Evolutionary conservation across 2,329 filamentous ascomycete genomes (phyloP).

Genomic region (Exophiala dermatitidis): DNA sequence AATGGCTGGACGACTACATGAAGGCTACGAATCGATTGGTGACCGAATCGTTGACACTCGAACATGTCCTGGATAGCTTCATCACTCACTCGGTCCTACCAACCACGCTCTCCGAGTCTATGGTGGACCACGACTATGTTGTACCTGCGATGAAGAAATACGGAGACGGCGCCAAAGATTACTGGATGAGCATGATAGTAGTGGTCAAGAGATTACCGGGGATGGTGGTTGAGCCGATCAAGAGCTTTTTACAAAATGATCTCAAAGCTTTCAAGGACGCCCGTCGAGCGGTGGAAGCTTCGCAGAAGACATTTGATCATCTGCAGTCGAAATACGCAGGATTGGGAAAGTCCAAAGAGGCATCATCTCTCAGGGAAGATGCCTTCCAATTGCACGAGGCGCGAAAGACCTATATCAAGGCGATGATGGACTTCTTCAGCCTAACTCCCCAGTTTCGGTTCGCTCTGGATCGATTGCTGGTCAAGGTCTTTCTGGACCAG

Average conservation of each 20-base stretch:
- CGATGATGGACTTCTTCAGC: slow-evolving; percentile 88
- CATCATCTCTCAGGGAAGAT: slow-evolving; percentile 84
- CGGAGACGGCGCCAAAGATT: slow-evolving; percentile 77
- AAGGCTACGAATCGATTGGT: slow-evolving; percentile 56
- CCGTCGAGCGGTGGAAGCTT: slow-evolving; percentile 64
- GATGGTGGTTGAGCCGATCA: slow-evolving; percentile 73
- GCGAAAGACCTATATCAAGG: slow-evolving; percentile 80
- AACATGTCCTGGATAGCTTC: slow-evolving; percentile 70
- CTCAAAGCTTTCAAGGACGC: slow-evolving; percentile 80
- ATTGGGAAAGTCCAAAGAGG: slow-evolving; percentile 88
- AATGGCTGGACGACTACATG: slow-evolving; percentile 75
- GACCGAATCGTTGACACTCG: slow-evolving; percentile 63
- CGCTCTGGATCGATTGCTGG: slow-evolving; percentile 76
- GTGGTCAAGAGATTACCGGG: slow-evolving; percentile 71
- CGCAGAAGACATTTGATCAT: slow-evolving; percentile 78
- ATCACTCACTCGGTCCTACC: slow-evolving; percentile 69
- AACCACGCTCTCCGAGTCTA: slow-evolving; percentile 65
- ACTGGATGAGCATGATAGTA: slow-evolving; percentile 70
- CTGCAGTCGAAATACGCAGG: slow-evolving; percentile 72
- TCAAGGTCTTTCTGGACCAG: slow-evolving; percentile 75
- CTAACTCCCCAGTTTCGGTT: slow-evolving; percentile 78
- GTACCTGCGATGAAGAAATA: slow-evolving; percentile 77
- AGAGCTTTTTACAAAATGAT: slow-evolving; percentile 68
- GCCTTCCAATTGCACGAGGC: slow-evolving; percentile 93
- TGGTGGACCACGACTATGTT: slow-evolving; percentile 93